phyloP scores from a whole-genome alignment of 805 yeast genomes.

The Lipomyces yamadae region DNA sequence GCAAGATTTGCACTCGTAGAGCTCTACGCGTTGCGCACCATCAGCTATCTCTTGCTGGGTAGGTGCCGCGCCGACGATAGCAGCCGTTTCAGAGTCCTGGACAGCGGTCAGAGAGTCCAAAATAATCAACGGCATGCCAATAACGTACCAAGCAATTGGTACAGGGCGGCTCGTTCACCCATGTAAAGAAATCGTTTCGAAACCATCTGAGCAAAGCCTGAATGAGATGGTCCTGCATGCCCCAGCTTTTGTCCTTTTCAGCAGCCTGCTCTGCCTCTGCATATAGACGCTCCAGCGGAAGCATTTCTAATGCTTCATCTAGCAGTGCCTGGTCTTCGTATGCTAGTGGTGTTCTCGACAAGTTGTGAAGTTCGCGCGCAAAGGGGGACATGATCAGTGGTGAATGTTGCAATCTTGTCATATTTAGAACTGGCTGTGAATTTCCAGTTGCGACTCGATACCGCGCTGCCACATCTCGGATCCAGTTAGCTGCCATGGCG shows the following conservation, averaged over 20 bases:
- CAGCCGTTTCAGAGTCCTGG: constrained; percentile 48
- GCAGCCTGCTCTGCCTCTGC: constrained; percentile 59
- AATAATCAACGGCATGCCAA: neutral
- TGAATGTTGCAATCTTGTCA: neutral
- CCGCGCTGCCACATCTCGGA: constrained; percentile 6
- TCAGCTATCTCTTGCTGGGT: constrained; percentile 51
- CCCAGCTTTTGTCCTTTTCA: constrained; percentile 43
- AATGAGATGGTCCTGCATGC: constrained; percentile 63
- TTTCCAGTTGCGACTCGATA: neutral
- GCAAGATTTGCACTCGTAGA: constrained; percentile 66
- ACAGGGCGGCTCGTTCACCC: constrained; percentile 80
- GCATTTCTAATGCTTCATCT: constrained; percentile 63
- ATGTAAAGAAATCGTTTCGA: constrained; percentile 75
- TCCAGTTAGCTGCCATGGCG: constrained; percentile 7
- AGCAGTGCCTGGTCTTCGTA: constrained; percentile 54
- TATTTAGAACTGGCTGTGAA: neutral
- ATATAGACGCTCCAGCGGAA: constrained; percentile 65
- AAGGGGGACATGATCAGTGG: constrained; percentile 1
- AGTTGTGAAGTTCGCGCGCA: constrained; percentile 4
- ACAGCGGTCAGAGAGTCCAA: constrained; percentile 21
- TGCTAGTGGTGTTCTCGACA: constrained; percentile 39
- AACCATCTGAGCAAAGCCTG: constrained; percentile 67
- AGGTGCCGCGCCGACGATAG: constrained; percentile 52
- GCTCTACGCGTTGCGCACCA: constrained; percentile 66
- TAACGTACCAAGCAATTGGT: constrained; percentile 51